Base-by-base conservation (phyloP, 2,329 filamentous ascomycete species). In the Sclerotinia trifoliorum region DNA sequence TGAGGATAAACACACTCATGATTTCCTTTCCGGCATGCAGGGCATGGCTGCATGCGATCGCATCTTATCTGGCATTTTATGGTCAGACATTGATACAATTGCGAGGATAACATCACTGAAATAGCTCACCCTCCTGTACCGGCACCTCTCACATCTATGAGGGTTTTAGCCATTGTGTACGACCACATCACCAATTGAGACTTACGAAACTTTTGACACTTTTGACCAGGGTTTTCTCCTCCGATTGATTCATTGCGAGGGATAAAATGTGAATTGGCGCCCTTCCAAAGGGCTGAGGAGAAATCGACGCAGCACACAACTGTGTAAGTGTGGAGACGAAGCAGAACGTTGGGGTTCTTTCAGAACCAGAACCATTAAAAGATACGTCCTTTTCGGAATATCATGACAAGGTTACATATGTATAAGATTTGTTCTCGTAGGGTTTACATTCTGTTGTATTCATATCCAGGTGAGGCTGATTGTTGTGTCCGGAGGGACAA, bases 41-140 rank as follows among this genome's bases (percentile, higher is more conserved):
- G 80, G 72, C 84, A 86, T 17, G 84, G 84, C 19, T 80, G 76
- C 57, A 80, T 80, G 4, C 83, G 81, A 73, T 85, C 81, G 74
- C 84, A 86, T 78, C 84, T 86, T 49, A 86, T 81, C 79, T 70
- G 74, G 73, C 35, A 13, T 48, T 21, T 26, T 44, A 48, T n/a
- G 26, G 19, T 35, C 15, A 55, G 39, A n/a, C 54, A 56, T 32
- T n/a, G 29, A n/a, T n/a, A 42, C 3, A n/a, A 2, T 29, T 46
- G 19, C 19, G 7, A 63, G 19, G 21, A 24, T n/a, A 48, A n/a
- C 17, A 5, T 24, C 29, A 0, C 24, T 52, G 21, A 15, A 52
- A 44, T 35, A 8, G 17, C 46, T 24, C 46, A 82, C 81, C 78
- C 82, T 82, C 67, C 80, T 78, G 48, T 79, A 78, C 65, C 81